phyloP scores from a whole-genome alignment of 2,329 filamentous ascomycete genomes.

The Diaporthe sp. region DNA sequence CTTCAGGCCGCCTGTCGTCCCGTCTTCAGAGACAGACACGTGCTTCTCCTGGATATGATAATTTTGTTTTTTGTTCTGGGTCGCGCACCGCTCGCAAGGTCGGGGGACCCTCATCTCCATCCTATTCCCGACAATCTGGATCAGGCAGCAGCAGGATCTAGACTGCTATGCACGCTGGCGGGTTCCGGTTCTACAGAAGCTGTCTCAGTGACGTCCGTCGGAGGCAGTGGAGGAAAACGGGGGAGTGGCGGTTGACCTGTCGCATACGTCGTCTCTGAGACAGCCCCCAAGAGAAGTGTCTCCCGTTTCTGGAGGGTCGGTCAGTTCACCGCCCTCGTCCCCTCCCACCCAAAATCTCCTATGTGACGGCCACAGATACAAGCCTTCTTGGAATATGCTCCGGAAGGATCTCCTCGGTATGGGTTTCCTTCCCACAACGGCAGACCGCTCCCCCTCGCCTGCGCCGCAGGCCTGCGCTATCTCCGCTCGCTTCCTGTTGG shows the following conservation, averaged over 20 bases:
- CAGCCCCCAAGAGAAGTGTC: not conserved
- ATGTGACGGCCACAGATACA: not conserved
- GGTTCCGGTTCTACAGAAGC: conserved; percentile 31
- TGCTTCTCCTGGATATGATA: not conserved
- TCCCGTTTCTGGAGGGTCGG: not conserved
- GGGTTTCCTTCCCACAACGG: not conserved
- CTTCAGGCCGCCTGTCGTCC: not conserved
- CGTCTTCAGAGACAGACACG: not conserved
- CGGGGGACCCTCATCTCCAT: not conserved
- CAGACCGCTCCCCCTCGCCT: not conserved
- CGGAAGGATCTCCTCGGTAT: not conserved
- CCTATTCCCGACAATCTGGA: conserved; percentile 36
- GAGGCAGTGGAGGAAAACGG: not conserved
- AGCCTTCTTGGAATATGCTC: not conserved
- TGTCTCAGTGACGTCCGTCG: conserved; percentile 33
- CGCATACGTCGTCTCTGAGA: conserved; percentile 25
- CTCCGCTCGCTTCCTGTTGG: not conserved
- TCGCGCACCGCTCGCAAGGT: not conserved
- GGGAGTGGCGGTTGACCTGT: conserved; percentile 10
- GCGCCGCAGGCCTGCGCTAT: not conserved
- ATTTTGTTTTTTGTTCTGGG: not conserved
- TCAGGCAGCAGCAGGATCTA: conserved; percentile 24
- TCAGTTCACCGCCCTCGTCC: conserved; percentile 1
- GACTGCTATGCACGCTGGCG: conserved; percentile 5
- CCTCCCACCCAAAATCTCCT: not conserved